phyloP scores from a whole-genome alignment of 2,329 filamentous ascomycete species.

The Colletotrichum sp. region DNA sequence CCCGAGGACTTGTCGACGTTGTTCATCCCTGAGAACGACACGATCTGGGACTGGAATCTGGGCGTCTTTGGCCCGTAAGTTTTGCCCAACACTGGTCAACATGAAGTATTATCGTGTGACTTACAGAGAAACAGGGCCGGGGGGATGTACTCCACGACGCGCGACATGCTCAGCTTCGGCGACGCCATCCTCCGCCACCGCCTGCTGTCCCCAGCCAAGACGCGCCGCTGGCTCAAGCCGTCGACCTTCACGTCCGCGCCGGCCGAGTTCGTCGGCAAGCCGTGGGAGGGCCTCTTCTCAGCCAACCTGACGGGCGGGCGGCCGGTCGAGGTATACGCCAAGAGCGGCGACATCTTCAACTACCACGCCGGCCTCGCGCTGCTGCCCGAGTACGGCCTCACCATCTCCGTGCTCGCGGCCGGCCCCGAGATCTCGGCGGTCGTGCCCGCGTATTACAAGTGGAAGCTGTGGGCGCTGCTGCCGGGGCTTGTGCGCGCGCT shows the following conservation, averaged over 20 bases:
- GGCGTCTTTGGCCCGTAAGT: slow-evolving; percentile 40
- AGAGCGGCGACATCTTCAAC: slow-evolving; percentile 45
- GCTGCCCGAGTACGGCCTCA: slow-evolving; percentile 51
- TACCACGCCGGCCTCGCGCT: slow-evolving; percentile 46
- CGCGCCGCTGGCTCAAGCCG: slow-evolving; percentile 52
- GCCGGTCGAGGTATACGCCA: slow-evolving; percentile 51
- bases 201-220: slow-evolving; percentile 42
- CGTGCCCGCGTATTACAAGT: slow-evolving; percentile 9
- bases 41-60: slow-evolving; percentile 36
- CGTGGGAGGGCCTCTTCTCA: slow-evolving; percentile 52
- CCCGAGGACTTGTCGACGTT: slow-evolving; percentile 28
- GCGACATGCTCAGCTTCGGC: slow-evolving; percentile 46
- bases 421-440: slow-evolving; percentile 25
- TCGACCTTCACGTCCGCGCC: slow-evolving; percentile 39
- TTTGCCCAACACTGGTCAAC: not conserved
- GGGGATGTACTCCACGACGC: slow-evolving; percentile 44
- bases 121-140: slow-evolving; percentile 32
- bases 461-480: slow-evolving; percentile 27
- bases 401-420: slow-evolving; percentile 43
- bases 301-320: slow-evolving; percentile 41
- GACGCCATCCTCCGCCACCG: slow-evolving; percentile 45
- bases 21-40: slow-evolving; percentile 39
- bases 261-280: slow-evolving; percentile 44
- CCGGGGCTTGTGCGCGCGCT: slow-evolving; percentile 43
- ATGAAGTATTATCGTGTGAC: not conserved